A percentile compares a stretch with the other conserved stretches of the same genome.
phyloP scores from a whole-genome alignment of 805 yeast species.

The Metschnikowia continentalis region DNA sequence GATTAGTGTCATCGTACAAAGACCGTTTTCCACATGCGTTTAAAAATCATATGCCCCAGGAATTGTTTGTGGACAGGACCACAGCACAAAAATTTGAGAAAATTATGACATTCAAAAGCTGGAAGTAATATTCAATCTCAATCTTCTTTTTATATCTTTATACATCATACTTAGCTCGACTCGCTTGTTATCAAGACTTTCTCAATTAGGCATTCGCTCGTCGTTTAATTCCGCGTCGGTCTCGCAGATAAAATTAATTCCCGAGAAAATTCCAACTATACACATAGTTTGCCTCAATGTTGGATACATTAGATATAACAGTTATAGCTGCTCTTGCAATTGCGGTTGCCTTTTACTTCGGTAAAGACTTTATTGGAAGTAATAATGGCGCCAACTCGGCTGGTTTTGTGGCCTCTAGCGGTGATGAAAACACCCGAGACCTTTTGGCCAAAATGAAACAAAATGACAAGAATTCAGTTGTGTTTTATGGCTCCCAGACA shows the following conservation, averaged over 20 bases:
- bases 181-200: neutral
- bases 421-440: slow-evolving; percentile 44
- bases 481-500: slow-evolving; percentile 92
- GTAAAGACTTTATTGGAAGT: slow-evolving; percentile 50
- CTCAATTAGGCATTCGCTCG: neutral
- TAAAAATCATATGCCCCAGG: neutral
- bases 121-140: neutral
- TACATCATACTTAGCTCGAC: neutral
- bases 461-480: slow-evolving; percentile 69
- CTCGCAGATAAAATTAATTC: neutral
- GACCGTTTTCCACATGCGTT: slow-evolving; percentile 2
- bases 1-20: neutral
- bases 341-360: slow-evolving; percentile 64
- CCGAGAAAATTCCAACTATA: slow-evolving; percentile 48
- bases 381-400: slow-evolving; percentile 32
- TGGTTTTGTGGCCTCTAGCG: slow-evolving; percentile 25
- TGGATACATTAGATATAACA: slow-evolving; percentile 69
- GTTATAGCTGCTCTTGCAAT: slow-evolving; percentile 62
- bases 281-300: slow-evolving; percentile 24
- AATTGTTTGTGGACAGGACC: slow-evolving; percentile 1
- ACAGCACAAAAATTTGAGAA: neutral
- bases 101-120: too few species aligned
- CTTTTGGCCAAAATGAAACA: slow-evolving; percentile 52
- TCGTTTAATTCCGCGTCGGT: slow-evolving; percentile 17
- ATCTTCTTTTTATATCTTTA: neutral